Evolutionary conservation across 1,284 basidiomycete species (phyloP), one percentile per base, ranked within the genome.

Genomic region (Cryptococcus sp.): DNA sequence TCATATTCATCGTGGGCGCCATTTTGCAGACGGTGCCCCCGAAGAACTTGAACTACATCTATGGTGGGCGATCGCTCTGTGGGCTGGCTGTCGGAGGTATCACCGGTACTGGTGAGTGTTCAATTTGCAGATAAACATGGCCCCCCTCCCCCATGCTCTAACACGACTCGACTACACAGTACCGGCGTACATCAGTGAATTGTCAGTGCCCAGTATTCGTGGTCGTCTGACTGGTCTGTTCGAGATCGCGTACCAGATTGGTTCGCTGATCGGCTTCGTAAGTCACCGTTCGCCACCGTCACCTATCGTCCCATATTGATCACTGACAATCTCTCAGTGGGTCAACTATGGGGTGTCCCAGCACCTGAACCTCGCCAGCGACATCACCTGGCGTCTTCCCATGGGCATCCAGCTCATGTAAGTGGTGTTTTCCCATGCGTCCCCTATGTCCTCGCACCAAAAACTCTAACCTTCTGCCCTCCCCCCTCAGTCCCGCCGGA

Each of bases 141-240:
- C n/a, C n/a, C n/a, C n/a, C n/a, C n/a, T n/a, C n/a, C n/a, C n/a
- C n/a, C n/a, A n/a, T n/a, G n/a, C n/a, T n/a, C n/a, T n/a, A n/a
- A n/a, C 20, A 13, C 16, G 20, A 46, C 21, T 20, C 23, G 35
- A 45, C 43, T 45, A 21, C 15, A 18, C 38, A 42, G 63, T 66
- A 20, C 75, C 77, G 15, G 67, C 69, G 40, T 77, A 74, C 60
- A 70, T 78, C 48, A 59, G 71, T 33, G 74, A 76, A 47, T 67
- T 66, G 33, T 48, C 65, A 69, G 51, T 74, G 67, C 48, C 69
- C 66, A 44, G 60, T 3, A 81, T 82, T 55, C 77, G 82, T 35
- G 82, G 82, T 36, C 75, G 79, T 46, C 69, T 82, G 7, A 77
- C 82, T 48, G 82, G 81, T 36, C 57, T 82, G 46, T 81, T 79